Conservation (phyloP, 176 grass and related monocot species). For the Musa schizocarpa region DNA sequence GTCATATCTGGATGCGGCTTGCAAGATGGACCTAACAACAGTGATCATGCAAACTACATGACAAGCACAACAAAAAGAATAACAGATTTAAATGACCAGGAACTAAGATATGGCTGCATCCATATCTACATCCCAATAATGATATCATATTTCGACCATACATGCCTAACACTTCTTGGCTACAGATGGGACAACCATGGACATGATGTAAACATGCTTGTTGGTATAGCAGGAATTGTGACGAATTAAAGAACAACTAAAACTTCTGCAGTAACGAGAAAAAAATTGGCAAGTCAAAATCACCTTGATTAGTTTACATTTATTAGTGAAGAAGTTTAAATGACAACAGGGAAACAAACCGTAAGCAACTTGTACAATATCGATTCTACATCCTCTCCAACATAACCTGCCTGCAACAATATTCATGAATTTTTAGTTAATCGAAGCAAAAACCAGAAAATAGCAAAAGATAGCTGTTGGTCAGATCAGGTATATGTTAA, state of each 20-base stretch:
- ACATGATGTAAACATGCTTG: too few relatives aligned
- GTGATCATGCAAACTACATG: too few relatives aligned
- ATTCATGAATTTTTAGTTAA: conserved; percentile 19
- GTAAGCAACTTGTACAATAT: conserved; percentile 96
- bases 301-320: background rate
- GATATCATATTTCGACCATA: too few relatives aligned
- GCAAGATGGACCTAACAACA: too few relatives aligned
- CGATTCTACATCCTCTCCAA: conserved; percentile 99
- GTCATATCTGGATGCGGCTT: too few relatives aligned
- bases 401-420: conserved; percentile 87
- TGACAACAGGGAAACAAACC: conserved; percentile 33
- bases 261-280: background rate
- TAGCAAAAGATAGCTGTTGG: background rate
- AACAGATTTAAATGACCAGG: too few relatives aligned
- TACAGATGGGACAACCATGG: too few relatives aligned
- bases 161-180: too few relatives aligned
- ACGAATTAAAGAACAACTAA: background rate
- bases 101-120: too few relatives aligned
- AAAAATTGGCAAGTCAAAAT: background rate
- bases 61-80: too few relatives aligned
- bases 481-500: background rate
- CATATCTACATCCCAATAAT: too few relatives aligned
- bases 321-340: background rate
- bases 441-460: background rate
- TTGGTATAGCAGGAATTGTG: background rate